Evolutionary conservation across 495 filamentous ascomycete genomes (phyloP), one percentile per base, ranked within the genome.

Genomic region (Chaetomium tenue): DNA sequence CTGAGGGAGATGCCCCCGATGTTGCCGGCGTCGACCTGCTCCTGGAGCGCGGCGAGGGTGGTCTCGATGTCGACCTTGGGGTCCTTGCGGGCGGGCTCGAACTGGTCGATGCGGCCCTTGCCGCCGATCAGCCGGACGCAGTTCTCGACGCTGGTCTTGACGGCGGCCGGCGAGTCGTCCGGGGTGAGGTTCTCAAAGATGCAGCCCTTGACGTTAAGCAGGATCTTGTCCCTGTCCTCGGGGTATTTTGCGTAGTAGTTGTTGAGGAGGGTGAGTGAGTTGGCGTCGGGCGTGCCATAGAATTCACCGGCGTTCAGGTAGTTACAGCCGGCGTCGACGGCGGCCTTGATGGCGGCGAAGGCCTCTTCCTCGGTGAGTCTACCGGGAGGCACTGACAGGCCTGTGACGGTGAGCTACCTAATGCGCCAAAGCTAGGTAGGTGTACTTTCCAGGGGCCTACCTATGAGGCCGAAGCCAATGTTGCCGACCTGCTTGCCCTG

Each of bases 291-390:
- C 0, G 86, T 80, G 52, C 91, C 91, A 75, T 97, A 97, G 70
- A 95, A 82, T 69, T 92, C 88, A 68, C 88, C 90, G 54, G 81
- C 91, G 71, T 94, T 93, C 87, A 90, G 91, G 76, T 90, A 87
- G 76, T 90, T 75, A 81, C 83, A 78, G 48, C 90, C 90, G n/a
- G 78, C 75, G n/a, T 79, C 75, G 46, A 94, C 78, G 20, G 91
- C 82, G 33, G 86, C 82, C 68, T 84, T 85, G 76, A 95, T 80
- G 9, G 86, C 82, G 58, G 84, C 79, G 71, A 93, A 88, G 63
- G 85, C 81, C 62, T 87, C 76, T 22, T 88, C 84, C 44, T 88
- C 75, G 6, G 87, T 68, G 5, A 83, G 74, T 3, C 80, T 57
- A 3, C n/a, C 67, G 0, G 77, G 64, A 11, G 86, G 81, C 89